A percentile compares a stretch with the other conserved stretches of the same genome.
Conservation (phyloP, 495 filamentous ascomycete species). For the Aspergillus conjunctus region DNA sequence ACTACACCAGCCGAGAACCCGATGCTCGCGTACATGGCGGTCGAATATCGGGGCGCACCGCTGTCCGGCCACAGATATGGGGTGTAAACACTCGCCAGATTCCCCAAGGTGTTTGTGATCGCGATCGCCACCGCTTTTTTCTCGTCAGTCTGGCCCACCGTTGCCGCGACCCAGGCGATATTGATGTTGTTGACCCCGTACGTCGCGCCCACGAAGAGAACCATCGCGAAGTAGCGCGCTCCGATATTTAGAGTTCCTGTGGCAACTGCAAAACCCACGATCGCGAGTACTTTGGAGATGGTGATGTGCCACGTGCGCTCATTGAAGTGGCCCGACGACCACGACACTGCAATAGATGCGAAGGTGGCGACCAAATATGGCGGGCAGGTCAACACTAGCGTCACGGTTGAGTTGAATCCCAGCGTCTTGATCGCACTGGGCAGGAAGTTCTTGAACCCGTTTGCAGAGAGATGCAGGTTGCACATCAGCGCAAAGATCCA, state of each 20-base stretch:
- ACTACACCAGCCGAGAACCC: slow-evolving; percentile 41
- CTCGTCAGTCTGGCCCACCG: slow-evolving; percentile 54
- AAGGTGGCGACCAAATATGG: slow-evolving; percentile 53
- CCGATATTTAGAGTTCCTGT: slow-evolving; percentile 41
- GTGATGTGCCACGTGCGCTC: slow-evolving; percentile 53
- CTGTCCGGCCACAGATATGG: slow-evolving; percentile 55
- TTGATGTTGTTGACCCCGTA: slow-evolving; percentile 55
- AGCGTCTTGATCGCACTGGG: slow-evolving; percentile 44
- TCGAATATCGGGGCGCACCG: slow-evolving; percentile 49
- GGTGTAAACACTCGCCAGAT: slow-evolving; percentile 52
- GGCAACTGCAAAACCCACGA: slow-evolving; percentile 44
- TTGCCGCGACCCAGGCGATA: slow-evolving; percentile 55
- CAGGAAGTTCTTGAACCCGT: slow-evolving; percentile 55
- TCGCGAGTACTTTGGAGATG: slow-evolving; percentile 35
- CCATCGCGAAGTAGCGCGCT: slow-evolving; percentile 55
- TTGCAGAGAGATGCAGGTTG: slow-evolving; percentile 34
- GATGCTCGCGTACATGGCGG: slow-evolving; percentile 48
- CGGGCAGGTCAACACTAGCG: slow-evolving; percentile 56
- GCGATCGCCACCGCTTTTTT: slow-evolving; percentile 52
- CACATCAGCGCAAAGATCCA: slow-evolving; percentile 38
- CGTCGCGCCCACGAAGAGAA: slow-evolving; percentile 52
- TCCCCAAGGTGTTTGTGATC: slow-evolving; percentile 49
- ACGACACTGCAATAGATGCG: slow-evolving; percentile 45
- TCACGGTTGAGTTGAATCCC: slow-evolving; percentile 44
- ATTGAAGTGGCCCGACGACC: slow-evolving; percentile 46